phyloP scores from a whole-genome alignment of 148 eudicot species.

The Chenopodium suecicum region DNA sequence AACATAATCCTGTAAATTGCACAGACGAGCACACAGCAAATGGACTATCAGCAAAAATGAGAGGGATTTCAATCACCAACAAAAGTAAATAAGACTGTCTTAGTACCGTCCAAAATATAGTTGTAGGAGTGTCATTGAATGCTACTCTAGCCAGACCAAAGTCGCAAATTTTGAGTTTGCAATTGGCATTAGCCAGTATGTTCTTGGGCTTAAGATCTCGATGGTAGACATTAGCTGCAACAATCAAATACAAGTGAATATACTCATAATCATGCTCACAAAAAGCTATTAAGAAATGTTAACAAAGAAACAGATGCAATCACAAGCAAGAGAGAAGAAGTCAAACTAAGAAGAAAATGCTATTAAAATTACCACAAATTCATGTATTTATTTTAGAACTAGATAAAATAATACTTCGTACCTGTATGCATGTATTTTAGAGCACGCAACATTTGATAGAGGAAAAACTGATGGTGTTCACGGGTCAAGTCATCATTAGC shows the following conservation, averaged over 20 bases:
- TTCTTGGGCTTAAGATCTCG: conserved; percentile 95
- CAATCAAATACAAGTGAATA: conserved; percentile 2
- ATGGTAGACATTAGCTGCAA: conserved; percentile 92
- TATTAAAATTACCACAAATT: background rate
- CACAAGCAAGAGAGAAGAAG: background rate
- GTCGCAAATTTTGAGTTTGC: conserved; percentile 93
- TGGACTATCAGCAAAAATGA: conserved; percentile 5
- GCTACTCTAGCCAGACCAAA: conserved; percentile 95
- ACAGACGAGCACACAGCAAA: conserved; percentile 14
- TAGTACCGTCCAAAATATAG: conserved; percentile 78
- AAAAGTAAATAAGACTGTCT: background rate
- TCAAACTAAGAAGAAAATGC: background rate
- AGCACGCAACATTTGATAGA: conserved; percentile 89
- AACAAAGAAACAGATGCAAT: background rate
- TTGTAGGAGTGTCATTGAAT: conserved; percentile 77
- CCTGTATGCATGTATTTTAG: conserved; percentile 94
- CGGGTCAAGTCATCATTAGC: conserved; percentile 87
- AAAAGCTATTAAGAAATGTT: background rate
- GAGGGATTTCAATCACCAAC: background rate
- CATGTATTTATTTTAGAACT: background rate
- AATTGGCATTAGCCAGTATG: conserved; percentile 88
- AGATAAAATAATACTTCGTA: conserved; percentile 9
- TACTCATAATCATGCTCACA: background rate
- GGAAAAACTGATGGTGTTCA: conserved; percentile 86
- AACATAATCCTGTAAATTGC: conserved; percentile 69